Evolutionary conservation across 768 basidiomycete species (phyloP).

Genomic region (Rhizopogon sp.): DNA sequence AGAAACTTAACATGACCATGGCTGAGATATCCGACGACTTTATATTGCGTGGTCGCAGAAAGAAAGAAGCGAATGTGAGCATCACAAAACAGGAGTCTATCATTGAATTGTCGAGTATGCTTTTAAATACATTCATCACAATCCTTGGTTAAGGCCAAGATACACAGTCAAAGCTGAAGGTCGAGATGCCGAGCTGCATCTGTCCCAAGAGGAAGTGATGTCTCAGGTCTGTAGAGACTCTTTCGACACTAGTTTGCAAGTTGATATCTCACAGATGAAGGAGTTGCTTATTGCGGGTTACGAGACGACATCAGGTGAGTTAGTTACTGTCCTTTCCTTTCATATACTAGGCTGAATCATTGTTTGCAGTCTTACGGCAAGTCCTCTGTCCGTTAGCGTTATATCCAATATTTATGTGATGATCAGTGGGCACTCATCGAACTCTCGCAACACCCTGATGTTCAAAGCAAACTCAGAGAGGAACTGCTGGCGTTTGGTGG

Average conservation of each 20-base stretch:
- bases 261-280: not conserved
- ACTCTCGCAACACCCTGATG: constrained; percentile 26
- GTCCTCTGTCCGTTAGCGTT: too few species aligned
- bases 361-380: too few species aligned
- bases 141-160: not conserved
- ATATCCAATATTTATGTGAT: too few species aligned
- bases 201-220: too few species aligned
- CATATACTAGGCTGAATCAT: too few species aligned
- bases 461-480: constrained; percentile 39
- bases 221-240: too few species aligned
- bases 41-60: constrained; percentile 27
- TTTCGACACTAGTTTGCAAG: too few species aligned
- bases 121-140: constrained; percentile 6
- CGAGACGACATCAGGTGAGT: constrained; percentile 40
- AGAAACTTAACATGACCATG: constrained; percentile 18
- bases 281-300: constrained; percentile 31
- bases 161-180: not conserved
- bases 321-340: not conserved
- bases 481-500: constrained; percentile 24
- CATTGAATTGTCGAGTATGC: constrained; percentile 17
- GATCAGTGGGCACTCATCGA: constrained; percentile 56
- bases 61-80: constrained; percentile 10
- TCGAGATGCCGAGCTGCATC: too few species aligned
- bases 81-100: not conserved
- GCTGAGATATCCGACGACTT: constrained; percentile 34